Evolutionary conservation across 805 yeast species (phyloP).

Genomic region (Candida krabiensis): DNA sequence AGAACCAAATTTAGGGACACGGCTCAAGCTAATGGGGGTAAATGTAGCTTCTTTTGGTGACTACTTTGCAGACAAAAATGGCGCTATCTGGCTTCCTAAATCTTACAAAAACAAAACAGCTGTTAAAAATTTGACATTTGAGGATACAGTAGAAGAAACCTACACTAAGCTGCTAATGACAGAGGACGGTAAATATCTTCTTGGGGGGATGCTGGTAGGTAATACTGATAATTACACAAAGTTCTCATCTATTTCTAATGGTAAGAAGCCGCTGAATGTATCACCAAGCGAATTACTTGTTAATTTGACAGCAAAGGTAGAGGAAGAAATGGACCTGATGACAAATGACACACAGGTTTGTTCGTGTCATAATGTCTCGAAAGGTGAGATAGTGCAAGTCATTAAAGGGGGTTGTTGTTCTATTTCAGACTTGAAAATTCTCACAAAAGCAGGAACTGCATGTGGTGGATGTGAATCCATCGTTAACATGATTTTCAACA

Average conservation of each 20-base stretch:
- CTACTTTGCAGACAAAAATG: slow-evolving; percentile 35
- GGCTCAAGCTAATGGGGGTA: slow-evolving; percentile 38
- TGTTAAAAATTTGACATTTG: slow-evolving; percentile 30
- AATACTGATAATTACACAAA: slow-evolving; percentile 34
- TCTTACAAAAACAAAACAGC: slow-evolving; percentile 22
- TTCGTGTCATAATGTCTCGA: slow-evolving; percentile 37
- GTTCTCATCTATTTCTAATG: slow-evolving; percentile 30
- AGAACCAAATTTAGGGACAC: slow-evolving; percentile 37
- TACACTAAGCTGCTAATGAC: slow-evolving; percentile 36
- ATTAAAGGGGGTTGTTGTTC: slow-evolving; percentile 32
- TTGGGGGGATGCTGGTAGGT: slow-evolving; percentile 40
- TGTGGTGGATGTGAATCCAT: slow-evolving; percentile 42
- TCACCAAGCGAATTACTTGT: too few species aligned
- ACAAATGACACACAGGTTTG: slow-evolving; percentile 38
- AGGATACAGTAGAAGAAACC: slow-evolving; percentile 35
- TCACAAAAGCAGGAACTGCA: slow-evolving; percentile 39
- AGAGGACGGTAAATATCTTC: slow-evolving; percentile 35
- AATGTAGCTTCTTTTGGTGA: slow-evolving; percentile 41
- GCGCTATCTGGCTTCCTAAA: slow-evolving; percentile 36
- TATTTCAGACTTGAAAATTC: slow-evolving; percentile 33
- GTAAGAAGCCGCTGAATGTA: slow-evolving; percentile 32
- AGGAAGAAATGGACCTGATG: slow-evolving; percentile 30
- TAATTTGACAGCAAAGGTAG: too few species aligned
- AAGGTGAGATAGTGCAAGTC: slow-evolving; percentile 31
- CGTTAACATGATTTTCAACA: slow-evolving; percentile 35